These are phyloP conservation scores for Colletotrichum kahawae DNA, from an alignment of 2,329 filamentous ascomycete species.

Conservation along the genomic window DNA sequence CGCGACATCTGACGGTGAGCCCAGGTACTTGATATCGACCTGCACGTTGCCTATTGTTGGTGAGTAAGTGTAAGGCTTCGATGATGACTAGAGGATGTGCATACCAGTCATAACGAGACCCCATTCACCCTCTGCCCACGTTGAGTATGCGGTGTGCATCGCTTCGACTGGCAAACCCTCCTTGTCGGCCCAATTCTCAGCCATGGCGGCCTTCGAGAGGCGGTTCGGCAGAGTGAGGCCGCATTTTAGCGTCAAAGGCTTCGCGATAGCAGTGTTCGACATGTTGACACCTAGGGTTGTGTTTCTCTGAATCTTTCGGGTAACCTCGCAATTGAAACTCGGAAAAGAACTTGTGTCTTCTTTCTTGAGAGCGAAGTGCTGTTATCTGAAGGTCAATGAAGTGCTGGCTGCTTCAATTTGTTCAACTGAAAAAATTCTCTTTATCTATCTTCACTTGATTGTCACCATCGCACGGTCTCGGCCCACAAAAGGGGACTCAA, in stretches of 20 bases:
- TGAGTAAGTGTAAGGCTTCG: background rate
- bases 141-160: conserved; percentile 50
- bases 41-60: conserved; percentile 45
- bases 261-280: background rate
- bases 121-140: conserved; percentile 61
- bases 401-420: background rate
- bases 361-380: background rate
- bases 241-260: conserved; percentile 55
- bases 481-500: background rate
- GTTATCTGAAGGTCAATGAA: background rate
- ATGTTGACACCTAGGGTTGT: background rate
- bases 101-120: conserved; percentile 54
- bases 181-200: conserved; percentile 45
- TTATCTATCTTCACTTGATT: background rate
- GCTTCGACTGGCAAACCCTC: conserved; percentile 48
- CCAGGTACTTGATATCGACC: conserved; percentile 43
- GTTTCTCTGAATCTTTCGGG: background rate
- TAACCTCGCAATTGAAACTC: background rate
- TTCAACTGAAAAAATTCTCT: background rate
- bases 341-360: accelerated
- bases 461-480: background rate
- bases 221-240: conserved; percentile 62
- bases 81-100: background rate
- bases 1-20: conserved; percentile 36
- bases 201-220: conserved; percentile 56